A percentile compares a stretch with the other conserved stretches of the same genome.
Conservation (phyloP, 129 eudicot genomes). For the Lactuca saligna region DNA sequence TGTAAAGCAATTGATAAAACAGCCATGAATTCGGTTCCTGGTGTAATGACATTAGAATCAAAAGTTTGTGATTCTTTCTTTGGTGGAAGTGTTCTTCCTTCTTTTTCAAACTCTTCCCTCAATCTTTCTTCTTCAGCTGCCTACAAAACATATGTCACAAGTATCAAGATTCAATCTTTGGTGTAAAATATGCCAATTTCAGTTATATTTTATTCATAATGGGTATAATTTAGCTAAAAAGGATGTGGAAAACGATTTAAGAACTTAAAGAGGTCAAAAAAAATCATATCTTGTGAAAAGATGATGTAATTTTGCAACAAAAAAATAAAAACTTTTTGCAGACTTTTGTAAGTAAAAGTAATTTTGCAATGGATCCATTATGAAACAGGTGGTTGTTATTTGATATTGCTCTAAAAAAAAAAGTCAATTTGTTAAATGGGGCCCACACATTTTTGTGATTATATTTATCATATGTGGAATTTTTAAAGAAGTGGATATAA, state of each 20-base stretch:
- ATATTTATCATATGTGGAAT: too few relatives aligned
- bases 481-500: not conserved
- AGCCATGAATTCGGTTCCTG: constrained; percentile 93
- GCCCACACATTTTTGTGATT: too few relatives aligned
- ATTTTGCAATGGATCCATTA: too few relatives aligned
- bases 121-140: constrained; percentile 94
- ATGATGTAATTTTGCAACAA: too few relatives aligned
- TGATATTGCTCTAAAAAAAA: too few relatives aligned
- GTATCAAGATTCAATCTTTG: not conserved
- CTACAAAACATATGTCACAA: constrained; percentile 38
- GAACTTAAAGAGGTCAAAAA: not conserved
- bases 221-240: not conserved
- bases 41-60: constrained; percentile 96
- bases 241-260: not conserved
- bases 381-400: too few relatives aligned
- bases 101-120: constrained; percentile 84
- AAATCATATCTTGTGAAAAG: not conserved
- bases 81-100: constrained; percentile 97
- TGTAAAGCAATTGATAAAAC: constrained; percentile 79
- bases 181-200: not conserved
- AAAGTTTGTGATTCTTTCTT: constrained; percentile 76
- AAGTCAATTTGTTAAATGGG: too few relatives aligned
- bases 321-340: too few relatives aligned
- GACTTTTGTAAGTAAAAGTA: too few relatives aligned
- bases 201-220: not conserved